These are phyloP conservation scores for Erysimum pusillum DNA, from an alignment of 441 rosid genomes.

Conservation along the genomic window DNA sequence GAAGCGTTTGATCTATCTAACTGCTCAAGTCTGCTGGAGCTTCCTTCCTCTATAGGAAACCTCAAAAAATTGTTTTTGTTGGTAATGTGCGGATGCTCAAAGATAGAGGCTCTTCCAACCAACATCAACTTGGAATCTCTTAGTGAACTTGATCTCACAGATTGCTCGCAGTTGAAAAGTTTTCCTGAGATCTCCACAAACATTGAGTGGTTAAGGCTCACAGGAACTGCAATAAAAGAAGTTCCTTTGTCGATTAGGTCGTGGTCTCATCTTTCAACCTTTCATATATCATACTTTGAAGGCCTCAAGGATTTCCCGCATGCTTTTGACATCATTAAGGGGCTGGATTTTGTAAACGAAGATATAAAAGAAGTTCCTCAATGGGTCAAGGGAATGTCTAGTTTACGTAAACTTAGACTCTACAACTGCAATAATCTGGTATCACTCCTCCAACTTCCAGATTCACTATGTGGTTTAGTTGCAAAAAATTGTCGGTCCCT, in stretches of 20 bases:
- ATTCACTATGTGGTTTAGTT: neutral
- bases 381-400: neutral
- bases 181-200: constrained; percentile 34
- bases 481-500: neutral
- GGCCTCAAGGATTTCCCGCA: neutral
- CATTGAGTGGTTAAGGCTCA: neutral
- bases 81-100: neutral
- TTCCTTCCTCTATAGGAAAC: neutral
- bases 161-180: neutral
- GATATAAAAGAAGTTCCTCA: neutral
- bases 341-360: neutral
- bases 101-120: constrained; percentile 2
- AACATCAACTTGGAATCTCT: neutral
- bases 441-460: neutral
- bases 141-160: accelerated
- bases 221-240: constrained; percentile 28
- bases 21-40: neutral
- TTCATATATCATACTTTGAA: neutral
- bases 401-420: neutral
- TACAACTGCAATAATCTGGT: neutral
- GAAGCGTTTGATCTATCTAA: neutral
- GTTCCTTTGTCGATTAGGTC: constrained; percentile 17
- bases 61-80: accelerated
- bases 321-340: neutral
- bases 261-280: neutral